phyloP scores from a whole-genome alignment of 345 rosid species.

The Moricandia arvensis region DNA sequence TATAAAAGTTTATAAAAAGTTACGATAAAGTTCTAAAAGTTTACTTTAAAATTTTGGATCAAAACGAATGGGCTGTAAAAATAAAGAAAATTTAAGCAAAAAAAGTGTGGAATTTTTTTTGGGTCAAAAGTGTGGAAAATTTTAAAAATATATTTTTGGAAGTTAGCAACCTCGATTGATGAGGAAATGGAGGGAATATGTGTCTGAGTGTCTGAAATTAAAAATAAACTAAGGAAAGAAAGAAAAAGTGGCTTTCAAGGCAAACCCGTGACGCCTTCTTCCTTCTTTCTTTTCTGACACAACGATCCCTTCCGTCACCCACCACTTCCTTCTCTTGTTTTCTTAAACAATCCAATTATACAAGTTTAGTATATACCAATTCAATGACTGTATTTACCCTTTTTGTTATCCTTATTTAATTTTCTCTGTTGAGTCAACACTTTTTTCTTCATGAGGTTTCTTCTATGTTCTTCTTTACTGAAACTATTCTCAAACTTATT shows the following conservation, averaged over 20 bases:
- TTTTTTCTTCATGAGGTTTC: conserved; percentile 22
- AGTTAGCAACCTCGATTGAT: conserved; percentile 51
- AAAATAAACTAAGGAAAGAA: background rate
- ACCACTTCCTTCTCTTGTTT: conserved; percentile 39
- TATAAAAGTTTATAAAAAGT: too few species aligned
- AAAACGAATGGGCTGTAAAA: background rate
- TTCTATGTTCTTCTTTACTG: conserved; percentile 27
- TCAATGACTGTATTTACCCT: background rate
- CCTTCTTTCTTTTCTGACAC: conserved; percentile 47
- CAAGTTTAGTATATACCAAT: conserved; percentile 16
- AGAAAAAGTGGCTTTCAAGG: conserved; percentile 70
- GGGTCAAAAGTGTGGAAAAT: background rate
- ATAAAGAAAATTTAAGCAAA: background rate
- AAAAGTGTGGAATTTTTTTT: background rate
- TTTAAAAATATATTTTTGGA: conserved; percentile 23
- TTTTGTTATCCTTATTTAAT: background rate
- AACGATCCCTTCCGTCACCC: conserved; percentile 68
- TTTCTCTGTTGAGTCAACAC: conserved; percentile 27
- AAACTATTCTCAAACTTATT: conserved; percentile 28
- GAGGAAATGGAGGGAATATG: conserved; percentile 61
- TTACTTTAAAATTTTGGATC: background rate
- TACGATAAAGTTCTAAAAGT: background rate
- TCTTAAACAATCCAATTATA: conserved; percentile 28
- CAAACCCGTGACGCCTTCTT: conserved; percentile 84
- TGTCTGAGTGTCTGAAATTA: conserved; percentile 74